Evolutionary conservation across 768 basidiomycete species (phyloP).

Genomic region (Clavaria fumosa): DNA sequence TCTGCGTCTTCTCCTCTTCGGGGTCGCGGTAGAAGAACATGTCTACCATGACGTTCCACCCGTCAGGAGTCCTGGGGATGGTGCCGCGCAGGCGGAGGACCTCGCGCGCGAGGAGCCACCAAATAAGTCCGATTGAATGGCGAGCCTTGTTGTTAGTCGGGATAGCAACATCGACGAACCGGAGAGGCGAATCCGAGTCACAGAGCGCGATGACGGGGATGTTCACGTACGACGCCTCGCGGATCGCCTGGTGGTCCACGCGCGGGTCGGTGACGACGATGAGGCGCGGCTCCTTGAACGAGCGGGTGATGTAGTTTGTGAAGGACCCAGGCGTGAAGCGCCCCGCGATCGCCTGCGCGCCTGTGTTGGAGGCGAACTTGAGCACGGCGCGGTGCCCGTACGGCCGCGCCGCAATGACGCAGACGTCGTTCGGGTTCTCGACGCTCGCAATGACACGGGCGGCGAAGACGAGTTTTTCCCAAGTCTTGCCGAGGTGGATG

Average conservation of each 20-base stretch:
- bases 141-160: conserved; percentile 99
- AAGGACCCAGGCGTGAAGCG: conserved; percentile 98
- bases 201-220: conserved; percentile 99
- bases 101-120: conserved; percentile 96
- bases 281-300: conserved; percentile 99
- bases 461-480: conserved; percentile 98
- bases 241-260: conserved; percentile 99
- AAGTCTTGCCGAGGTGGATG: conserved; percentile 98
- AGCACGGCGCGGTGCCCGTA: conserved; percentile 99
- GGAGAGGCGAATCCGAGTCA: conserved; percentile 95
- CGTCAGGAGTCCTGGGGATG: conserved; percentile 79
- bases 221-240: conserved; percentile 99
- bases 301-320: conserved; percentile 99
- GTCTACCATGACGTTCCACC: conserved; percentile 98
- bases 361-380: conserved; percentile 96
- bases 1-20: conserved; percentile 97
- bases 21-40: conserved; percentile 99
- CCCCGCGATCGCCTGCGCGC: conserved; percentile 96
- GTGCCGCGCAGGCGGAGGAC: conserved; percentile 92
- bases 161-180: conserved; percentile 97
- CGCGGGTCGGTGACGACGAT: conserved; percentile 98
- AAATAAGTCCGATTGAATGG: conserved; percentile 92
- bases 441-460: conserved; percentile 95
- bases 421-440: conserved; percentile 96
- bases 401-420: conserved; percentile 94